Base-by-base conservation (phyloP, 176 grass and related monocot genomes). In the Carex littledalei region DNA sequence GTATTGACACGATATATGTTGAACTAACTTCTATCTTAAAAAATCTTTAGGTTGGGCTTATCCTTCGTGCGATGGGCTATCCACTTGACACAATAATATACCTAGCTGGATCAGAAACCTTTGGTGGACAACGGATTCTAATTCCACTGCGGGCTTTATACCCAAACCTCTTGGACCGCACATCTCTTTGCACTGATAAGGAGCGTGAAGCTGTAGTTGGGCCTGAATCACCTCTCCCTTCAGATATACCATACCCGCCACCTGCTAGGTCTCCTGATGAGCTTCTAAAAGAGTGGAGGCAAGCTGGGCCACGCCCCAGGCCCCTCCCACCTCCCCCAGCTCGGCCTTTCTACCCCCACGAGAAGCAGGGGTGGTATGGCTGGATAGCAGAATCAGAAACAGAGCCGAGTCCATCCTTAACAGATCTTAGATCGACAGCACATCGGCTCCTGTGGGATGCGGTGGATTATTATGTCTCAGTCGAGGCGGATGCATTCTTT, bases 331-430 rank as follows among this genome's bases (percentile, higher is more conserved):
- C 97, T 29, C 97, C 97, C 85, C 97, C 97, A 24, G 93, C 91
- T 56, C 91, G 97, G 78, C 97, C 97, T 24, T 96, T 95, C 74
- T 99, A 99, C 86, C 88, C 84, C 6, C 93, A 99, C 68, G 97
- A 99, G 81, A 99, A 99, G 79, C 88, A 89, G 89, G 97, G 93
- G 10, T 99, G 97, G 97, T 99, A 99, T 89, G 97, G 97, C 32
- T 99, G 97, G 97, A 91, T 99, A 84, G 89, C 91, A 63, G 93
- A 94, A 84, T 90, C 88, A 79, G 93, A 91, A 17, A 89, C 31
- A 20, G 97, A 99, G 81, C 97, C 97, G 0, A 88, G 89, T 74
- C 78, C 90, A n/a, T 90, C 70, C 6, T 89, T 88, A 1, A 47
- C 83, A 69, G 91, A 94, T 87, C 85, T 92, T 65, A 92, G 97